These are phyloP conservation scores for Daedaleopsis sinensis DNA, from an alignment of 768 basidiomycete species.

Conservation along the genomic window DNA sequence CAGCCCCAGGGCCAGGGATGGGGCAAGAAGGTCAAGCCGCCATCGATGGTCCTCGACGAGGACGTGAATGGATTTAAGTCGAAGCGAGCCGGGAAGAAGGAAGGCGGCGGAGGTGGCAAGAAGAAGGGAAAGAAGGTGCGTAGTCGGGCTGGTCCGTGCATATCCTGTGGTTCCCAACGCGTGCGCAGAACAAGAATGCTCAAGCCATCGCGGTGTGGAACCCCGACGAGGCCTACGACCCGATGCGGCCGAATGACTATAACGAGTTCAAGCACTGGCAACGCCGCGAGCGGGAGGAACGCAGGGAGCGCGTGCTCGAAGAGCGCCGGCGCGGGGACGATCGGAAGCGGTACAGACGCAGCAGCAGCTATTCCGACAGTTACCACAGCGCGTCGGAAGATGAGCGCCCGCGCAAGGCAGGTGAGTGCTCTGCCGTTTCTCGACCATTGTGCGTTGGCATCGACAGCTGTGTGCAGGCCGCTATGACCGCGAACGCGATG, in stretches of 20 bases:
- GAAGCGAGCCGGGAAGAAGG: conserved; percentile 54
- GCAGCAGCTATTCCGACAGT: conserved; percentile 67
- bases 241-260: conserved; percentile 84
- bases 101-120: conserved; percentile 48
- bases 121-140: conserved; percentile 66
- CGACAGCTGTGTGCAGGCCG: conserved; percentile 36
- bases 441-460: neutral
- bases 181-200: conserved; percentile 58
- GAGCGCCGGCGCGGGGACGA: conserved; percentile 52
- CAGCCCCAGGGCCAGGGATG: conserved; percentile 61
- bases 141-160: neutral
- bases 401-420: conserved; percentile 68
- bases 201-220: conserved; percentile 68
- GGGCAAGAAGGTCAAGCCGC: conserved; percentile 90
- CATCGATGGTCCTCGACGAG: conserved; percentile 88
- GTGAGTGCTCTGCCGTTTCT: conserved; percentile 38
- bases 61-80: conserved; percentile 84
- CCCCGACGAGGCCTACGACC: conserved; percentile 79
- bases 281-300: conserved; percentile 72
- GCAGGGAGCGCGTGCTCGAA: conserved; percentile 56
- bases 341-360: conserved; percentile 46
- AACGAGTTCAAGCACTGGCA: conserved; percentile 86
- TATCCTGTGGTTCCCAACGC: conserved; percentile 2
- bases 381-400: conserved; percentile 65
- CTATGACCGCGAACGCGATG: conserved; percentile 51